Evolutionary conservation across 257 asterid species (phyloP).

Genomic region (Rhazya stricta): DNA sequence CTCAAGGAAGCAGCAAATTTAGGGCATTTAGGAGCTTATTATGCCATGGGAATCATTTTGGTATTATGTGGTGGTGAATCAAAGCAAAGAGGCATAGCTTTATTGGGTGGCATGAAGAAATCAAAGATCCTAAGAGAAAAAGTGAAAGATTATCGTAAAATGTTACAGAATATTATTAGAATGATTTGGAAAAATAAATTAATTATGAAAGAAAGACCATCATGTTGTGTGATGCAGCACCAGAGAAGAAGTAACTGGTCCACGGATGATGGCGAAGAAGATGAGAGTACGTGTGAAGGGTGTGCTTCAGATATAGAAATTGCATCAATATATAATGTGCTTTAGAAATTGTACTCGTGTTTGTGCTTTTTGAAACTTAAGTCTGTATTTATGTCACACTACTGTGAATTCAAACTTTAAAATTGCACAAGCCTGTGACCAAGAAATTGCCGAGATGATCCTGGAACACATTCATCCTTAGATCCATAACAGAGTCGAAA

Average conservation of each 20-base stretch:
- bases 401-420: too few species aligned
- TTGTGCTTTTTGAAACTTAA: too few species aligned
- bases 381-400: too few species aligned
- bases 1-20: constrained; percentile 1
- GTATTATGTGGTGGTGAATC: neutral
- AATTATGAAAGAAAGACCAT: neutral
- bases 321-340: neutral
- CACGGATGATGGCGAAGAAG: neutral
- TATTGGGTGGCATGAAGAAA: neutral
- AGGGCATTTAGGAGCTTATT: constrained; percentile 5
- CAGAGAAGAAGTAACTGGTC: neutral
- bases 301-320: neutral
- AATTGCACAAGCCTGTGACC: too few species aligned
- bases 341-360: neutral
- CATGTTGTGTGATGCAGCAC: neutral
- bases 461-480: too few species aligned
- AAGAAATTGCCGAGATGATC: too few species aligned
- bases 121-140: neutral
- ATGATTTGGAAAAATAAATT: neutral
- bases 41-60: constrained; percentile 2
- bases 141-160: neutral
- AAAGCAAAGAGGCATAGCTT: neutral
- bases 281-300: neutral
- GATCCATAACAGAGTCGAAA: too few species aligned
- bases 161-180: neutral